phyloP scores from a whole-genome alignment of 2,329 filamentous ascomycete genomes.

The Exophiala oligosperma region DNA sequence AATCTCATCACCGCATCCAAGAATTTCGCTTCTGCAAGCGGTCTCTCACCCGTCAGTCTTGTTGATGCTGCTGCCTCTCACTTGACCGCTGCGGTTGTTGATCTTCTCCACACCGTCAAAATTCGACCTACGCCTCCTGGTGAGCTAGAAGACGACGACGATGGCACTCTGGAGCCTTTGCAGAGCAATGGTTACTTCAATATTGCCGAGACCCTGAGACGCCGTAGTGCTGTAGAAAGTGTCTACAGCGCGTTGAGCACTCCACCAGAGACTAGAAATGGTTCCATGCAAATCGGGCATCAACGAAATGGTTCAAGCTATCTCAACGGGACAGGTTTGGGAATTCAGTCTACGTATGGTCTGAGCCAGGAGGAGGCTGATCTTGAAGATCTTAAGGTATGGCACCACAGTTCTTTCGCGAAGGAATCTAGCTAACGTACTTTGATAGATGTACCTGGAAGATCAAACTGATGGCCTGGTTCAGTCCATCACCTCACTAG shows the following conservation, averaged over 20 bases:
- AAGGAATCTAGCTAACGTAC: neutral
- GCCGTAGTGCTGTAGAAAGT: slow-evolving; percentile 67
- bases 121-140: slow-evolving; percentile 73
- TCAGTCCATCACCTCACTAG: slow-evolving; percentile 78
- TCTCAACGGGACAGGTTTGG: slow-evolving; percentile 22
- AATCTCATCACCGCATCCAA: slow-evolving; percentile 93
- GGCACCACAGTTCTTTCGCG: slow-evolving; percentile 6
- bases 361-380: slow-evolving; percentile 47
- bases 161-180: slow-evolving; percentile 60
- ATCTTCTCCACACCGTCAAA: slow-evolving; percentile 80
- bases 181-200: slow-evolving; percentile 69
- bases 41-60: slow-evolving; percentile 88
- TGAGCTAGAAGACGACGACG: slow-evolving; percentile 77
- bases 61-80: slow-evolving; percentile 92
- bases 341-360: slow-evolving; percentile 36
- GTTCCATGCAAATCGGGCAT: slow-evolving; percentile 7
- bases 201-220: slow-evolving; percentile 50
- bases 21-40: slow-evolving; percentile 79
- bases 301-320: slow-evolving; percentile 17
- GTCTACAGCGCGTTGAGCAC: slow-evolving; percentile 73
- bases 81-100: slow-evolving; percentile 79
- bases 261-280: slow-evolving; percentile 49
- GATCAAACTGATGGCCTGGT: slow-evolving; percentile 79
- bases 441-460: slow-evolving; percentile 68
- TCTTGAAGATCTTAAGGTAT: slow-evolving; percentile 63